Percentiles rank a stretch among this genome's conserved stretches.
Evolutionary conservation across 768 basidiomycete genomes (phyloP).

Genomic region (Plicaturopsis crispa): DNA sequence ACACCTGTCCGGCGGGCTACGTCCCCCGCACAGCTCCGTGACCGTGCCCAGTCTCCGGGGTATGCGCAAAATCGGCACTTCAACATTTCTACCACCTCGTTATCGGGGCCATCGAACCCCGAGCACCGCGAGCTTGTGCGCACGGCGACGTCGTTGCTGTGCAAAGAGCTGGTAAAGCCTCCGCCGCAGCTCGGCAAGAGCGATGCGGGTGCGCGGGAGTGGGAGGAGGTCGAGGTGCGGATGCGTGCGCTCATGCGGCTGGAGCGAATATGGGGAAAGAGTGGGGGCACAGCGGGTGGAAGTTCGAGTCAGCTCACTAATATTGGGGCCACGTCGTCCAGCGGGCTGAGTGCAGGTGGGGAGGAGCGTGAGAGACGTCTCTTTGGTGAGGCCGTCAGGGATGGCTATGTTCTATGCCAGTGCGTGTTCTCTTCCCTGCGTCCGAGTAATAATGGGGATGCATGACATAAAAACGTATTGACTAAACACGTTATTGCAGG

Average conservation of each 20-base stretch:
- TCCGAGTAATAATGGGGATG: conserved; percentile 3
- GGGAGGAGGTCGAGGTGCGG: conserved; percentile 71
- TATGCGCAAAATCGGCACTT: conserved; percentile 48
- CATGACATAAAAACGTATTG: conserved; percentile 5
- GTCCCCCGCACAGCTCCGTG: conserved; percentile 40
- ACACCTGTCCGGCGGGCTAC: conserved; percentile 35
- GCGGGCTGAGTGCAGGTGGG: conserved; percentile 39
- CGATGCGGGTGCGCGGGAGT: conserved; percentile 46
- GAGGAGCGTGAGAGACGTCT: conserved; percentile 70
- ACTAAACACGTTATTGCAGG: conserved; percentile 27
- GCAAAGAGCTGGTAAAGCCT: conserved; percentile 58
- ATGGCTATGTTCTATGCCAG: conserved; percentile 89
- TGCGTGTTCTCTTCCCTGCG: conserved; percentile 34
- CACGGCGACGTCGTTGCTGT: conserved; percentile 52
- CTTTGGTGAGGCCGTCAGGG: conserved; percentile 71
- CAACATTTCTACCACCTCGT: conserved; percentile 54
- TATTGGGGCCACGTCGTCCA: conserved; percentile 19
- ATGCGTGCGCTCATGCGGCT: conserved; percentile 52
- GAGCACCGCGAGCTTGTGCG: conserved; percentile 66
- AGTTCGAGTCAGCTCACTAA: conserved; percentile 32
- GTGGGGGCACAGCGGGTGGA: conserved; percentile 32
- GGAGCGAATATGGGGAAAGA: conserved; percentile 75
- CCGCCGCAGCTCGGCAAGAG: conserved; percentile 47
- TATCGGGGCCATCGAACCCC: conserved; percentile 39
- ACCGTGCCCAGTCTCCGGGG: conserved; percentile 18